Evolutionary conservation across 164 flowering plant species (phyloP).

Genomic region (Magnolia officinalis): DNA sequence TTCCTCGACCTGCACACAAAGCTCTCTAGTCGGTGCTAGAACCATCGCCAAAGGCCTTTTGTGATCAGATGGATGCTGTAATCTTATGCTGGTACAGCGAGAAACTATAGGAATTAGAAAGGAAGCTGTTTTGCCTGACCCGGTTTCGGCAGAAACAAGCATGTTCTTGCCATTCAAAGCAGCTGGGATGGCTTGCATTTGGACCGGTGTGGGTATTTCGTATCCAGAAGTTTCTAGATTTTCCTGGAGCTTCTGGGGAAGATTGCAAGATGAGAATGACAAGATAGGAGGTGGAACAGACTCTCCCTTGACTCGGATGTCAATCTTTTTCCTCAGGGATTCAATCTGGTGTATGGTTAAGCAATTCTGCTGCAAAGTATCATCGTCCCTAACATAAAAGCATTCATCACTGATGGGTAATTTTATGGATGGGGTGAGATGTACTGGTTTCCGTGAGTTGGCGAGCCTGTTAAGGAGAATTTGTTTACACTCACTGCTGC

Average conservation of each 20-base stretch:
- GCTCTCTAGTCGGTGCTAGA: constrained; percentile 88
- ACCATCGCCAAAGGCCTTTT: constrained; percentile 72
- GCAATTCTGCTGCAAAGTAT: constrained; percentile 15
- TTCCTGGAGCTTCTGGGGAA: constrained; percentile 59
- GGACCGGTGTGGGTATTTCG: constrained; percentile 86
- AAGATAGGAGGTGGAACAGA: constrained; percentile 49
- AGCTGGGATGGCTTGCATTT: constrained; percentile 94
- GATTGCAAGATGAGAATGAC: constrained; percentile 60
- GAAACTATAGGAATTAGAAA: constrained; percentile 75
- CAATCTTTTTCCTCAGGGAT: constrained; percentile 50
- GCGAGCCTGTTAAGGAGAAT: constrained; percentile 37
- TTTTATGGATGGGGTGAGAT: constrained; percentile 26
- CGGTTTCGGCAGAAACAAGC: constrained; percentile 89
- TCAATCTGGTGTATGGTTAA: constrained; percentile 34
- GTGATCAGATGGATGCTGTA: constrained; percentile 12
- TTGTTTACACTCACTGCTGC: constrained; percentile 80
- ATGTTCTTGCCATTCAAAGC: constrained; percentile 68
- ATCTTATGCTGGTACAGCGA: constrained; percentile 37
- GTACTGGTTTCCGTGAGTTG: constrained; percentile 22
- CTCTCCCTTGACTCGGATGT: constrained; percentile 58
- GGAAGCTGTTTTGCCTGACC: constrained; percentile 89
- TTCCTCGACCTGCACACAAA: constrained; percentile 85
- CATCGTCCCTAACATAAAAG: constrained; percentile 58
- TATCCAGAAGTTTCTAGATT: constrained; percentile 73
- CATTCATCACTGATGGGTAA: constrained; percentile 73